These are phyloP conservation scores for Kalmusia sp. DNA, from an alignment of 2,329 filamentous ascomycete species.

Conservation along the genomic window DNA sequence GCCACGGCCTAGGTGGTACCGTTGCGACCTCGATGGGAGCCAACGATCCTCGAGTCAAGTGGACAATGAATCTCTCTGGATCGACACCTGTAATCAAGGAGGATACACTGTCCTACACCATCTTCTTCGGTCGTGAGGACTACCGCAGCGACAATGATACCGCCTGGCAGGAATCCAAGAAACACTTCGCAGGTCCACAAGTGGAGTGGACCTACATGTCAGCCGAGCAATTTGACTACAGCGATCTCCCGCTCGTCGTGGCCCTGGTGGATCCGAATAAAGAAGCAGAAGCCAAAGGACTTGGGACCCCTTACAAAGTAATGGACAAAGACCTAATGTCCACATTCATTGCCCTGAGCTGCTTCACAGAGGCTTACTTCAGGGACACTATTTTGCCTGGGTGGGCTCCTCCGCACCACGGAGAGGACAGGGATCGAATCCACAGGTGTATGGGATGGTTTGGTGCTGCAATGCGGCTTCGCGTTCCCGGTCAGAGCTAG, in stretches of 20 bases:
- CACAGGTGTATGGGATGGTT: background rate
- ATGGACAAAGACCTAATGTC: conserved; percentile 1
- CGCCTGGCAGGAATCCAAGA: conserved; percentile 74
- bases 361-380: conserved; percentile 11
- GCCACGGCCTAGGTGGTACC: conserved; percentile 39
- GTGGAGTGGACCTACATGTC: conserved; percentile 32
- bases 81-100: conserved; percentile 18
- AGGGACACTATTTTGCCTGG: background rate
- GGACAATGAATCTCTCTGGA: conserved; percentile 35
- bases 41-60: conserved; percentile 14
- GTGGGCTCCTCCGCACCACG: background rate
- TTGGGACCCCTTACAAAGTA: background rate
- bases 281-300: conserved; percentile 6
- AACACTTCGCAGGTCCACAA: conserved; percentile 20
- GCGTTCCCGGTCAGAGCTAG: too few relatives aligned
- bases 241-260: conserved; percentile 28
- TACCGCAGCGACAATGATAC: conserved; percentile 97
- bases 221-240: conserved; percentile 29
- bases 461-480: background rate
- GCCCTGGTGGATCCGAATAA: conserved; percentile 13
- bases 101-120: conserved; percentile 15
- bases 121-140: conserved; percentile 62
- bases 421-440: too few relatives aligned
- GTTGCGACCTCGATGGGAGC: conserved; percentile 25
- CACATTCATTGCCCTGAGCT: conserved; percentile 8